phyloP scores from a whole-genome alignment of 1,284 basidiomycete genomes.

The Vanrija pseudolonga region DNA sequence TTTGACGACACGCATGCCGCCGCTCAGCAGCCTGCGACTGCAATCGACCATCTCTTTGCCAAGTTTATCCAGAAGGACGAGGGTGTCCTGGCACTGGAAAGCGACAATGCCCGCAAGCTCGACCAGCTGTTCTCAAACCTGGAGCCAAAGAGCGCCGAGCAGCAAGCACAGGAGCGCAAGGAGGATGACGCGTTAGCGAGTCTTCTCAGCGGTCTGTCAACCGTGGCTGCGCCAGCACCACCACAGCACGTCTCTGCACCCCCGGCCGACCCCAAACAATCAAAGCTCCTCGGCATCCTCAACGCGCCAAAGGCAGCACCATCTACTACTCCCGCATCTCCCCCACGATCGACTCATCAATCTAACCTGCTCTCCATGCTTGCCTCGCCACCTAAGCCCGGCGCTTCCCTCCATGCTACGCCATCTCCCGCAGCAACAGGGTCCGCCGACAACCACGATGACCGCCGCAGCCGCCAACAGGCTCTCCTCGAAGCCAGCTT shows the following conservation, averaged over 20 bases:
- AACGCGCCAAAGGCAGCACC: neutral
- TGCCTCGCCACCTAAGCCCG: neutral
- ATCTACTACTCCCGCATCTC: neutral
- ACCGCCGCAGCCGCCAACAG: conserved; percentile 10
- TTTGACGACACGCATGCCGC: conserved; percentile 22
- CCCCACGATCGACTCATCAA: conserved; percentile 10
- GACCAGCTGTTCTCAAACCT: conserved; percentile 31
- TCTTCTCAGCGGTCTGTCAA: conserved; percentile 28
- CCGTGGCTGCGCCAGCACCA: neutral
- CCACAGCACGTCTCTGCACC: neutral
- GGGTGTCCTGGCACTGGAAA: conserved; percentile 10
- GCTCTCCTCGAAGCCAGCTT: conserved; percentile 7
- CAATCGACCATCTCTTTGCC: conserved; percentile 38
- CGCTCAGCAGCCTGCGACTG: conserved; percentile 10
- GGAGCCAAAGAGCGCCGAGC: conserved; percentile 6
- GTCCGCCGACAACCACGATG: neutral
- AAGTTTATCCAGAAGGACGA: conserved; percentile 40
- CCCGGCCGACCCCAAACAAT: conserved; percentile 8
- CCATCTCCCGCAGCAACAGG: neutral
- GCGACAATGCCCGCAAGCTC: conserved; percentile 30
- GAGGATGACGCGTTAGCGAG: conserved; percentile 39
- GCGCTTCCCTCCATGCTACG: neutral
- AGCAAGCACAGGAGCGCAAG: conserved; percentile 15
- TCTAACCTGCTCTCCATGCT: conserved; percentile 14
- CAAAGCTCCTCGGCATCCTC: conserved; percentile 10